Evolutionary conservation across 140 eudicot genomes (phyloP), one percentile per base, ranked within the genome.

Genomic region (Cichorium intybus): DNA sequence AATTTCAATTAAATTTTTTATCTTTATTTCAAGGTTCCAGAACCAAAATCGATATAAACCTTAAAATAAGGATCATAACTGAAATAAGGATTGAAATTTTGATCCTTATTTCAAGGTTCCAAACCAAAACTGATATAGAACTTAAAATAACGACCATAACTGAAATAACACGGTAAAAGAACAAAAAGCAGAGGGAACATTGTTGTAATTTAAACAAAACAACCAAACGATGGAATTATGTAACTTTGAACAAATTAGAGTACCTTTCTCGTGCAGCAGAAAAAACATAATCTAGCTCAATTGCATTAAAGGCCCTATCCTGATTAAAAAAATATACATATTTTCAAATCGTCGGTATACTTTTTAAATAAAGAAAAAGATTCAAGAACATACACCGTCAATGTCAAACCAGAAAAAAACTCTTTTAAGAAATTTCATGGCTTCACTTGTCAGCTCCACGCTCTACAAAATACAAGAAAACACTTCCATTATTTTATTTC

Each of bases 381-480:
- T 29, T n/a, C 27, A 6, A 37, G 7, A 22, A 76, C 95, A 6
- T 83, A 86, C 95, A 60, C 80, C 76, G 62, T 83, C 95, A 66
- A 67, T 75, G 65, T 83, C 95, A 45, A 70, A 86, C 33, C 72
- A 62, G 60, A 37, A 23, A 73, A 86, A 86, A 50, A 79, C 68
- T 55, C 75, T 78, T 56, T 57, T 77, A 56, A 86, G 87, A 69
- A 71, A 83, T 1, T 86, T 90, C 75, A 83, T 67, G 60, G 90
- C 95, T 71, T 86, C 90, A 77, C 22, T 75, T 64, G 95, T 75
- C 70, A 86, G 79, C 81, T 86, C 95, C 77, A 83, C 95, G 59
- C 87, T 83, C 95, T 86, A 68, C 74, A 75, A 16, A 58, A 39
- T 18, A n/a, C n/a, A n/a, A n/a, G n/a, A n/a, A n/a, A n/a, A n/a